A percentile compares a stretch with the other conserved stretches of the same genome.
phyloP scores from a whole-genome alignment of 768 basidiomycete species.

The Fomitopsis pulvina region DNA sequence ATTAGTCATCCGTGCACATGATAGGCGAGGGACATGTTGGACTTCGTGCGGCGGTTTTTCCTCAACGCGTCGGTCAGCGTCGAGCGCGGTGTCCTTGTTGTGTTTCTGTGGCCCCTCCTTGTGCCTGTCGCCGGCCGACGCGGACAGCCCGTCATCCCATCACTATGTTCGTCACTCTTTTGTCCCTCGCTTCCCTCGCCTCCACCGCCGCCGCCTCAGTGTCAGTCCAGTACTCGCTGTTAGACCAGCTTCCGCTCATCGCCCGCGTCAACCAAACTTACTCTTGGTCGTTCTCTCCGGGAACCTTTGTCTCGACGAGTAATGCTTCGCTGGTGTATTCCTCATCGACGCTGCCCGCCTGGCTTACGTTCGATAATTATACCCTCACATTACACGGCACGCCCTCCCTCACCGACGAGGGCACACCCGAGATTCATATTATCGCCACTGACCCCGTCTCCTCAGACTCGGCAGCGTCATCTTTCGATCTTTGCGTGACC shows the following conservation, averaged over 20 bases:
- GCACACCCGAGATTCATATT: slow-evolving; percentile 52
- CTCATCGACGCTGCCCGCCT: slow-evolving; percentile 54
- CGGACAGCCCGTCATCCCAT: slow-evolving; percentile 9
- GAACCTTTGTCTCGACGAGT: slow-evolving; percentile 54
- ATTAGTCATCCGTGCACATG: too few species aligned
- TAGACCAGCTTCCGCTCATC: slow-evolving; percentile 71
- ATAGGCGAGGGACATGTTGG: too few species aligned
- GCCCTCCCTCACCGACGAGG: slow-evolving; percentile 58
- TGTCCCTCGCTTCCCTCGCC: slow-evolving; percentile 4
- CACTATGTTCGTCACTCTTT: slow-evolving; percentile 21
- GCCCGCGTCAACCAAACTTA: slow-evolving; percentile 62
- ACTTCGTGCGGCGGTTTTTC: too few species aligned
- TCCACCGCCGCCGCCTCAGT: slow-evolving; percentile 20
- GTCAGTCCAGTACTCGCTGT: slow-evolving; percentile 51
- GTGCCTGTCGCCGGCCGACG: slow-evolving; percentile 19
- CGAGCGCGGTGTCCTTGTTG: slow-evolving; percentile 3
- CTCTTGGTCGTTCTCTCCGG: slow-evolving; percentile 59
- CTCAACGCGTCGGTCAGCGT: background rate
- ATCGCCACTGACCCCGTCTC: slow-evolving; percentile 51
- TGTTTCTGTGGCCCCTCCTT: background rate
- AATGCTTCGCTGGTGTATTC: slow-evolving; percentile 44
- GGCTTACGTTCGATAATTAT: slow-evolving; percentile 68
- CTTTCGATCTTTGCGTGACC: slow-evolving; percentile 53
- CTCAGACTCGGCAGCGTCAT: slow-evolving; percentile 38
- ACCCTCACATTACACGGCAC: slow-evolving; percentile 62